A percentile compares a stretch with the other conserved stretches of the same genome.
Conservation (phyloP, 108 stramenopile species). For the Skeletonema menzelii region DNA sequence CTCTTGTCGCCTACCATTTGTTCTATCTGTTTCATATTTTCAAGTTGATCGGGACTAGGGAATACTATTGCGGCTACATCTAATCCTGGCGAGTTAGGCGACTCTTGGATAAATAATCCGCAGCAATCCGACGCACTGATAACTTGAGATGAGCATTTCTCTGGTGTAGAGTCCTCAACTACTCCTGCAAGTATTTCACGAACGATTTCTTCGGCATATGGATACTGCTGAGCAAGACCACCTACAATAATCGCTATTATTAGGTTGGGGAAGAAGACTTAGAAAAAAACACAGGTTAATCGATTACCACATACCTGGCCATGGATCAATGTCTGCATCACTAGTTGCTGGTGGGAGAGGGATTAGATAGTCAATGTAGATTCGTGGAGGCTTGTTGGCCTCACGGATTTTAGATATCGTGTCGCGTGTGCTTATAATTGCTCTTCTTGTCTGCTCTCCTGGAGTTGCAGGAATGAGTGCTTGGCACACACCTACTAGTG, state of each 20-base stretch:
- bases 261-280: too few relatives aligned
- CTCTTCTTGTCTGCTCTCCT: slow-evolving; percentile 41
- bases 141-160: slow-evolving; percentile 54
- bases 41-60: slow-evolving; percentile 60
- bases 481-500: not conserved
- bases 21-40: slow-evolving; percentile 57
- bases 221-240: slow-evolving; percentile 72
- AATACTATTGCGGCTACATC: slow-evolving; percentile 64
- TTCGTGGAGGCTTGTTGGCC: slow-evolving; percentile 18
- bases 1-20: slow-evolving; percentile 58
- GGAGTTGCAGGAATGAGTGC: slow-evolving; percentile 45
- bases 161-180: slow-evolving; percentile 35
- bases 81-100: slow-evolving; percentile 40
- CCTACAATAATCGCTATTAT: too few relatives aligned
- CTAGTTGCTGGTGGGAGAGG: slow-evolving; percentile 62
- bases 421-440: slow-evolving; percentile 23
- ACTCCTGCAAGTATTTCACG: slow-evolving; percentile 54
- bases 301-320: slow-evolving; percentile 41
- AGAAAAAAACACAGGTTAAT: too few relatives aligned
- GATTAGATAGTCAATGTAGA: slow-evolving; percentile 67
- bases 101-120: slow-evolving; percentile 69
- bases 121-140: slow-evolving; percentile 61
- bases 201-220: slow-evolving; percentile 62
- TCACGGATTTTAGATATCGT: slow-evolving; percentile 31
- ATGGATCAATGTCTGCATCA: slow-evolving; percentile 70